Evolutionary conservation across 345 rosid species (phyloP).

Genomic region (Nephelium lappaceum): DNA sequence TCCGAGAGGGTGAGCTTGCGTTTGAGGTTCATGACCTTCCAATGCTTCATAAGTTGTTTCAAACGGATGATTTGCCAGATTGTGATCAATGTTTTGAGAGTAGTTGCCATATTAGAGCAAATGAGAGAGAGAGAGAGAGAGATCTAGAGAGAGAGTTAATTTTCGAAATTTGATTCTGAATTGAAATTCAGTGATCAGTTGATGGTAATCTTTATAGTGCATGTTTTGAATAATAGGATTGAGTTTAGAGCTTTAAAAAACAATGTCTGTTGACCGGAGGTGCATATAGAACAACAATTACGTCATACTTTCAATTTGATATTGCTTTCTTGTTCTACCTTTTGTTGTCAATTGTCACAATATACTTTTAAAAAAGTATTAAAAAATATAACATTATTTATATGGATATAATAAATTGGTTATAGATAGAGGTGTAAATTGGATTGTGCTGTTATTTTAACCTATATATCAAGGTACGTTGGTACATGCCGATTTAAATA

Average conservation of each 20-base stretch:
- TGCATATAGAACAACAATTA: neutral
- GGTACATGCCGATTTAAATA: no score
- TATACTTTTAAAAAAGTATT: no score
- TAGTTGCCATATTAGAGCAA: neutral
- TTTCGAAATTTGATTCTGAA: no score
- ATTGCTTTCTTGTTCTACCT: neutral
- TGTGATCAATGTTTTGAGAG: neutral
- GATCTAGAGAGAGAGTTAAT: no score
- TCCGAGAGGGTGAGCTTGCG: neutral
- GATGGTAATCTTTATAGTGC: no score
- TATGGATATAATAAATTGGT: no score
- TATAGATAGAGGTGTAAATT: neutral
- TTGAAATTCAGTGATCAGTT: no score
- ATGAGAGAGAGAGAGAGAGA: no score
- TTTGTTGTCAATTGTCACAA: neutral
- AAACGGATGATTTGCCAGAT: constrained; percentile 13
- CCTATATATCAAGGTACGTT: no score
- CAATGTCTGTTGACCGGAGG: neutral
- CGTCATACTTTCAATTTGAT: no score
- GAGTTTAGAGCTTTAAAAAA: neutral
- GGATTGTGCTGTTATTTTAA: neutral
- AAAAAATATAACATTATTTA: no score
- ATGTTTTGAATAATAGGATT: neutral
- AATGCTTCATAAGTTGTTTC: constrained; percentile 3
- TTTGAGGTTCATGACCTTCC: constrained; percentile 9